These are phyloP conservation scores for Cupressus sempervirens DNA, from an alignment of 75 land plant genomes.

Conservation along the genomic window DNA sequence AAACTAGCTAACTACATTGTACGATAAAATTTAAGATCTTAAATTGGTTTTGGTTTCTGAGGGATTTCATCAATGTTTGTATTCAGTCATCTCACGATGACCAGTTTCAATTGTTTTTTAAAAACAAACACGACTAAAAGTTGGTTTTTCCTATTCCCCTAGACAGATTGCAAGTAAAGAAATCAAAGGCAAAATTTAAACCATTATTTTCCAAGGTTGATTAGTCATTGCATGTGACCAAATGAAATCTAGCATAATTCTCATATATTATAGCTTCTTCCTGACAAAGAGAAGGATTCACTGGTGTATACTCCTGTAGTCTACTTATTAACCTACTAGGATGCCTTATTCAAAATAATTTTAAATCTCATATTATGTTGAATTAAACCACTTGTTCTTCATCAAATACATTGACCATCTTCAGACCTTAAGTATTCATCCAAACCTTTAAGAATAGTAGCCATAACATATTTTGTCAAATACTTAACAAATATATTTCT, in stretches of 20 bases:
- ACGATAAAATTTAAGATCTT: not conserved
- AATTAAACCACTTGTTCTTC: not conserved
- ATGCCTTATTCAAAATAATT: not conserved
- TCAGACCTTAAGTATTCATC: not conserved
- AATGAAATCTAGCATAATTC: not conserved
- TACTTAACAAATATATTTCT: too few relatives aligned
- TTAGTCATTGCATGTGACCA: not conserved
- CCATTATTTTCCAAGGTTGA: not conserved
- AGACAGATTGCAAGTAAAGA: not conserved
- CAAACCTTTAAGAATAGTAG: too few relatives aligned
- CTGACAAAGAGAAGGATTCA: not conserved
- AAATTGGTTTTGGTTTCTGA: too few relatives aligned
- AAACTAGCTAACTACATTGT: not conserved
- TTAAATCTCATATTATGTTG: not conserved
- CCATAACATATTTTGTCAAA: too few relatives aligned
- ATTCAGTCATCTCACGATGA: too few relatives aligned
- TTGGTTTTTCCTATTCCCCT: not conserved
- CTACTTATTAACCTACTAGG: not conserved
- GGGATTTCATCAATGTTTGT: too few relatives aligned
- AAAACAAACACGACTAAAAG: not conserved
- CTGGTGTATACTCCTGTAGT: not conserved
- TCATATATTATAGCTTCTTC: not conserved
- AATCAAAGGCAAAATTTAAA: not conserved
- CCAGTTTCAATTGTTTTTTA: too few relatives aligned
- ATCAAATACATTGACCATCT: not conserved